Evolutionary conservation across 495 filamentous ascomycete genomes (phyloP).

Genomic region (Clohesyomyces aquaticus): DNA sequence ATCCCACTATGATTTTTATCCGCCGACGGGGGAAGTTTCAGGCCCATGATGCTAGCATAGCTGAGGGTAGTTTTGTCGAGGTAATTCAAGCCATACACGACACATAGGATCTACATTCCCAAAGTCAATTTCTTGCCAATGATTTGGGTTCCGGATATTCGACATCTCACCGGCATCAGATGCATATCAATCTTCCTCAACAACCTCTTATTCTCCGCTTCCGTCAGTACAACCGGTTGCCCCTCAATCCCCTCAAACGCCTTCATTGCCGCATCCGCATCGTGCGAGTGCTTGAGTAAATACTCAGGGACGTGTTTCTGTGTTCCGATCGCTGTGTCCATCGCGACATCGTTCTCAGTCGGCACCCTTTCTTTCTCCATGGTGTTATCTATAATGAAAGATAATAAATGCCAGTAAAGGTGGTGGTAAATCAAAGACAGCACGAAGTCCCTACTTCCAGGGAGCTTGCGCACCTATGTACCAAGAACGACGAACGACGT

Average conservation of each 20-base stretch:
- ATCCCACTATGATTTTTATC: slow-evolving; percentile 31
- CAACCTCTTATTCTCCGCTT: slow-evolving; percentile 54
- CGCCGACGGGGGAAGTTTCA: slow-evolving; percentile 25
- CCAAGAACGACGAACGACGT: too few species aligned
- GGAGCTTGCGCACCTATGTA: too few species aligned
- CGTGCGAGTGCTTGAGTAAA: slow-evolving; percentile 57
- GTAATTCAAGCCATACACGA: slow-evolving; percentile 54
- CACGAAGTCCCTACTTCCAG: too few species aligned
- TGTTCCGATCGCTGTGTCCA: not conserved
- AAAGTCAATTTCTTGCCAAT: too few species aligned
- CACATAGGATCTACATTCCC: slow-evolving; percentile 41
- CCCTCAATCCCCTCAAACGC: slow-evolving; percentile 56
- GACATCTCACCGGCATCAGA: slow-evolving; percentile 48
- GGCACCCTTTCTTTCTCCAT: not conserved
- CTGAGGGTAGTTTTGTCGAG: slow-evolving; percentile 63
- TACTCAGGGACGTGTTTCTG: not conserved
- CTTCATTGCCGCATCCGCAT: slow-evolving; percentile 66
- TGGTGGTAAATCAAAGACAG: not conserved
- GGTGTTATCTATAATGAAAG: not conserved
- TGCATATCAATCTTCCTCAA: slow-evolving; percentile 50
- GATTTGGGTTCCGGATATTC: too few species aligned
- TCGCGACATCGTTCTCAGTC: not conserved
- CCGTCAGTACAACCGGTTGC: slow-evolving; percentile 57
- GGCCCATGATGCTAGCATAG: slow-evolving; percentile 58
- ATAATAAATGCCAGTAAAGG: not conserved